Percentiles rank a stretch among this genome's conserved stretches.
These are phyloP conservation scores for Pisolithus albus DNA, from an alignment of 768 basidiomycete species.

Conservation along the genomic window DNA sequence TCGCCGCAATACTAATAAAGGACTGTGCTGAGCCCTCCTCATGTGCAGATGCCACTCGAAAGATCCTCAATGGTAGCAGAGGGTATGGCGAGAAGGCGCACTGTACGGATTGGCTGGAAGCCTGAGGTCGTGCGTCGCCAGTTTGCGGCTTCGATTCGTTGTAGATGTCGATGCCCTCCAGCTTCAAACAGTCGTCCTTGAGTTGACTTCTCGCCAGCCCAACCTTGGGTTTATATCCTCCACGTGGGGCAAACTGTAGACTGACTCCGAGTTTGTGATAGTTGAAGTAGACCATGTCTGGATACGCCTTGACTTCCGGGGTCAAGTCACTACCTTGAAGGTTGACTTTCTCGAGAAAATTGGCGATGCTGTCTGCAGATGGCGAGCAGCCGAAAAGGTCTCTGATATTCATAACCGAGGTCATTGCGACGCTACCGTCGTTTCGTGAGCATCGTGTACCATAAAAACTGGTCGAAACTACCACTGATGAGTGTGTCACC, in stretches of 20 bases:
- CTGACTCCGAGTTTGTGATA: slow-evolving; percentile 77
- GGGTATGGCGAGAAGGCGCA: slow-evolving; percentile 54
- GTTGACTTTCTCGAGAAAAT: slow-evolving; percentile 37
- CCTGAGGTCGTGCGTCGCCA: slow-evolving; percentile 9
- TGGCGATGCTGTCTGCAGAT: slow-evolving; percentile 36
- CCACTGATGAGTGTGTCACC: no score
- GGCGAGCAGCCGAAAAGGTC: slow-evolving; percentile 49
- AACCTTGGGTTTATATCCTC: slow-evolving; percentile 53
- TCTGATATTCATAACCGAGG: slow-evolving; percentile 16
- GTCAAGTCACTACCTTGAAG: slow-evolving; percentile 14
- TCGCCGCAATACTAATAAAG: slow-evolving; percentile 36
- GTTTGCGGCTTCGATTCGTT: slow-evolving; percentile 41
- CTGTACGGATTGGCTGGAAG: slow-evolving; percentile 40
- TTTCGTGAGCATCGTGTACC: neutral
- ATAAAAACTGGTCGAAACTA: neutral
- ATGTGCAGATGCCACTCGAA: slow-evolving; percentile 22
- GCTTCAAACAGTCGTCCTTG: slow-evolving; percentile 40
- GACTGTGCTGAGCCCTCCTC: slow-evolving; percentile 29
- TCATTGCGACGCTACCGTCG: no score
- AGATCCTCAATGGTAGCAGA: slow-evolving; percentile 43
- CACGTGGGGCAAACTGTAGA: slow-evolving; percentile 62
- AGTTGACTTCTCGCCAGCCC: slow-evolving; percentile 42
- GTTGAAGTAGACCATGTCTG: slow-evolving; percentile 84
- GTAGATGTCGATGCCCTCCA: slow-evolving; percentile 81
- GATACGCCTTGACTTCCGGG: slow-evolving; percentile 71